phyloP scores from a whole-genome alignment of 2,329 filamentous ascomycete genomes.

The Sarocladium oryzae region DNA sequence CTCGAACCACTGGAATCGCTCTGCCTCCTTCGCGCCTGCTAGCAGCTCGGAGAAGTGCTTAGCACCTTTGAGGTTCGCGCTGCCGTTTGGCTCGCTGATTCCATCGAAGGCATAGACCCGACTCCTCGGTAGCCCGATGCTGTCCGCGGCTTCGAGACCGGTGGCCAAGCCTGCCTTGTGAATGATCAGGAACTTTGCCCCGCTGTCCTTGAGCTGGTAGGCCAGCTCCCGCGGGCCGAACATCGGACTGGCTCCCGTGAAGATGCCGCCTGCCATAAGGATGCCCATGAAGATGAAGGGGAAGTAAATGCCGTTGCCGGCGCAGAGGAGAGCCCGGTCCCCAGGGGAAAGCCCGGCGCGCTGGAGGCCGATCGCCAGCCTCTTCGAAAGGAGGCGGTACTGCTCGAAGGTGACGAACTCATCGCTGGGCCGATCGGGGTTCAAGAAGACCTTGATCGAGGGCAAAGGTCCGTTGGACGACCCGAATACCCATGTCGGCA shows the following conservation, averaged over 20 bases:
- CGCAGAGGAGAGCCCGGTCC: constrained; percentile 68
- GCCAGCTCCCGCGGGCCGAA: constrained; percentile 60
- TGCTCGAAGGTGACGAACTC: constrained; percentile 57
- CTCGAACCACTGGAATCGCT: constrained; percentile 57
- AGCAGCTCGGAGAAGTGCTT: constrained; percentile 58
- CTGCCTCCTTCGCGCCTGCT: constrained; percentile 41
- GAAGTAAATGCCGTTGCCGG: constrained; percentile 67
- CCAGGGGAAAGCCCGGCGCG: constrained; percentile 59
- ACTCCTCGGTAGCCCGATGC: constrained; percentile 46
- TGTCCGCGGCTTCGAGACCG: constrained; percentile 58
- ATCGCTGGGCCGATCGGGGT: constrained; percentile 56
- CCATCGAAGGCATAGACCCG: constrained; percentile 60
- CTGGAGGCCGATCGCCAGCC: constrained; percentile 61
- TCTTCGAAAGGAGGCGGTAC: constrained; percentile 65
- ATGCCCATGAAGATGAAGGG: constrained; percentile 65
- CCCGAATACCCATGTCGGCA: constrained; percentile 51
- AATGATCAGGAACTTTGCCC: constrained; percentile 59
- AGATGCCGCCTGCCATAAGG: constrained; percentile 71
- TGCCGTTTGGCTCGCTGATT: too few relatives aligned
- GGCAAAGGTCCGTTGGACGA: constrained; percentile 36
- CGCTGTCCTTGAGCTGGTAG: constrained; percentile 40
- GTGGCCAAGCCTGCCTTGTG: constrained; percentile 53
- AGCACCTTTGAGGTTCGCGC: too few relatives aligned
- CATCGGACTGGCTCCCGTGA: constrained; percentile 67
- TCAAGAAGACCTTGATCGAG: constrained; percentile 47